Conservation (phyloP, 2,329 filamentous ascomycete species). For the Clonostachys byssicola region DNA sequence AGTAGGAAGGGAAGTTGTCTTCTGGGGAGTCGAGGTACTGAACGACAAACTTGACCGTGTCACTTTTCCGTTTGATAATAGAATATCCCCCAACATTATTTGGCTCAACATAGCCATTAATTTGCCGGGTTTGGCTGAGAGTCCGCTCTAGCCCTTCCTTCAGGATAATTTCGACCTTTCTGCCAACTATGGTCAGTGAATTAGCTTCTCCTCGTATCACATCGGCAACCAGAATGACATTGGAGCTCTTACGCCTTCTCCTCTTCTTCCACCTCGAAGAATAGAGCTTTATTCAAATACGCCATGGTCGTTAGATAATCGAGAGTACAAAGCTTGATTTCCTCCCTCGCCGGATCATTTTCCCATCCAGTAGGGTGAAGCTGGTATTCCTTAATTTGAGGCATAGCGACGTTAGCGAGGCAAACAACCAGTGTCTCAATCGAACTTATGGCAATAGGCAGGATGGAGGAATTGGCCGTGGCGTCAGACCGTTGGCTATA, state of each 20-base stretch:
- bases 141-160: constrained; percentile 28
- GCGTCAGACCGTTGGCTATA: no score
- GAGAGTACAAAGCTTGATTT: constrained; percentile 23
- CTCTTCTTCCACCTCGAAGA: constrained; percentile 24
- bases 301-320: constrained; percentile 21
- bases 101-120: constrained; percentile 32
- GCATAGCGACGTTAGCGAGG: constrained; percentile 8
- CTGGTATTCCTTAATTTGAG: constrained; percentile 13
- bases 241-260: constrained; percentile 11
- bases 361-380: constrained; percentile 26
- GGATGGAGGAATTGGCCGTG: no score
- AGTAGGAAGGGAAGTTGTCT: constrained; percentile 25
- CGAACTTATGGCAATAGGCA: no score
- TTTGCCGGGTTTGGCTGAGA: constrained; percentile 27
- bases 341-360: constrained; percentile 23
- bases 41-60: constrained; percentile 24
- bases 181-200: neutral
- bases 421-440: no score
- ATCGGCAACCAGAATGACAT: no score
- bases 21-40: constrained; percentile 28
- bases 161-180: constrained; percentile 13
- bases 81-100: constrained; percentile 26
- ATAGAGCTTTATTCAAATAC: constrained; percentile 29
- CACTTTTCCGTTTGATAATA: constrained; percentile 24
- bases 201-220: no score